Evolutionary conservation across 192 early-diverging fungal species (phyloP).

Genomic region (Rhizoclosmatium sp.): DNA sequence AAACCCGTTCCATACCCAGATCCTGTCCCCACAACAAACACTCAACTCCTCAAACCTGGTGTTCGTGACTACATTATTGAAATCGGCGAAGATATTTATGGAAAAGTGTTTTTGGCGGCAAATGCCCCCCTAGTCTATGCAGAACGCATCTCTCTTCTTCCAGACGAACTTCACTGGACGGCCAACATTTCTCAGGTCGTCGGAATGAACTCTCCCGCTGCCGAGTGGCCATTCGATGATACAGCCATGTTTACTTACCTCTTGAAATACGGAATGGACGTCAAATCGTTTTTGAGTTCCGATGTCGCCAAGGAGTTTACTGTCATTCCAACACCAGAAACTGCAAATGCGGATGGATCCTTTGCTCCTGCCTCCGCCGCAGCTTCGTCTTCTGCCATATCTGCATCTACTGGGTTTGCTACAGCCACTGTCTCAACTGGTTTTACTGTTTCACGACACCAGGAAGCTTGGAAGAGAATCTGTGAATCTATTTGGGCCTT

Average conservation of each 20-base stretch:
- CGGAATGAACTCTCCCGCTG: background rate
- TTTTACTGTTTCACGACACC: background rate
- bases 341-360: background rate
- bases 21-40: slow-evolving; percentile 10
- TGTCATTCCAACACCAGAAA: background rate
- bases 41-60: slow-evolving; percentile 8
- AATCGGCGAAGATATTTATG: slow-evolving; percentile 28
- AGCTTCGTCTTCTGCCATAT: background rate
- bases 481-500: slow-evolving; percentile 25
- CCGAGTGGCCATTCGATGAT: slow-evolving; percentile 34
- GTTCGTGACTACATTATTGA: slow-evolving; percentile 27
- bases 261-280: slow-evolving; percentile 15
- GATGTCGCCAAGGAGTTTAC: slow-evolving; percentile 20
- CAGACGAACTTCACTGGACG: slow-evolving; percentile 34
- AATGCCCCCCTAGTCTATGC: slow-evolving; percentile 1
- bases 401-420: background rate
- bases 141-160: slow-evolving; percentile 15
- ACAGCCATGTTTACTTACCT: slow-evolving; percentile 27
- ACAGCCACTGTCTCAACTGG: background rate
- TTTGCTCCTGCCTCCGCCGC: background rate
- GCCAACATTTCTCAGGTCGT: background rate
- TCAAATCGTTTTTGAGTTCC: background rate
- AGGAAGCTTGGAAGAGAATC: slow-evolving; percentile 27
- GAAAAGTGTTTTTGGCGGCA: slow-evolving; percentile 17
- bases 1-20: slow-evolving; percentile 22